Evolutionary conservation across 1,284 basidiomycete species (phyloP), one percentile per base, ranked within the genome.

Genomic region (Nidula niveotomentosa): DNA sequence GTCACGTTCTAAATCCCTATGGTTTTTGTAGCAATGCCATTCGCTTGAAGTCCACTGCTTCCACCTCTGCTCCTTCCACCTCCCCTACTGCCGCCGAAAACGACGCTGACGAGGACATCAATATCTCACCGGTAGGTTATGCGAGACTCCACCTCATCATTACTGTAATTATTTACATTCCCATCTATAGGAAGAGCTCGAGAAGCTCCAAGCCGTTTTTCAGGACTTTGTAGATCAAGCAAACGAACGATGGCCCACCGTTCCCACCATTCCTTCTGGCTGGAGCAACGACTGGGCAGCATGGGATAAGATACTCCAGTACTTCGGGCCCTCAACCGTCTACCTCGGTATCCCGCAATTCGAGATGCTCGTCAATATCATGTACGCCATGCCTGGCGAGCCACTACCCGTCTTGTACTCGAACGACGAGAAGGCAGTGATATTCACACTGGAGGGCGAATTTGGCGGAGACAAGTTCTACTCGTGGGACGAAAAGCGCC

Each of bases 291-390:
- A 62, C 35, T 76, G 73, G 72, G 51, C 58, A 6, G 45, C 59
- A 13, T 75, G 70, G 69, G 50, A 63, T 2, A 58, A 65, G 56
- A 63, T 75, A 30, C 52, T 70, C 46, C 66, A 69, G 3, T 64
- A 70, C 56, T 73, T 68, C 61, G 70, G 69, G 59, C 65, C 62
- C 45, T 66, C 65, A 7, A 66, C 69, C 0, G 70, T 74, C 58
- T 74, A 70, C 60, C 67, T 76, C 46, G 66, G 62, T 61, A 62
- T 75, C 36, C 72, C 72, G 8, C 69, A 71, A 59, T 69, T 75
- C 50, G 68, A 74, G 50, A 68, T 73, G 64, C 50, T 71, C 17
- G 60, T 73, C 37, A 75, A 73, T 57, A 63, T 76, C 36, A 59
- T 60, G 18, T 65, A 71, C 59, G 64, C 55, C 3, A 60, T 75